Base-by-base conservation (phyloP, 1,284 basidiomycete species). In the Tylopilus orsonianus region DNA sequence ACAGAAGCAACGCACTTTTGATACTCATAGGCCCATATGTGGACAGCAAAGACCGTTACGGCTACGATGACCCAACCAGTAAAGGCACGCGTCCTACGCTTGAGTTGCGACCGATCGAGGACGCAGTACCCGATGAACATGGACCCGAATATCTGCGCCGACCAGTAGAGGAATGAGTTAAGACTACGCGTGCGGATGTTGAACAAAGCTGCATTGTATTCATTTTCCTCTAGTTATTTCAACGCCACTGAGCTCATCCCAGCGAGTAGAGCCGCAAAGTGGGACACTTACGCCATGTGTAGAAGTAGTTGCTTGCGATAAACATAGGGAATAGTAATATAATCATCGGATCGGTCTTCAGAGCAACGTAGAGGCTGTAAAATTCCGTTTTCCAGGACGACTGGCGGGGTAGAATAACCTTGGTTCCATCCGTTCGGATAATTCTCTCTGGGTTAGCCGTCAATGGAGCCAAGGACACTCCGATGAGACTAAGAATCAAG, bases 251-350 rank as follows among this genome's bases (percentile, higher is more conserved):
- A 49, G 37, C 24, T 56, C 26, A 29, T 41, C 23, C n/a, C 23
- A 16, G 10, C 7, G 45, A 41, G 16, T 2, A 33, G 16, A 8
- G 23, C 3, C 8, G 32, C 5, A 8, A 20, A 12, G 22, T 29
- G 16, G 23, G 13, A 34, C 18, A 49, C 66, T 50, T 34, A 68
- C 66, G 63, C 63, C 63, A 65, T 1, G 63, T 68, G 40, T 88
- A 87, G 65, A 88, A 88, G 78, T 85, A 90, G 64, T 89, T 89
- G 38, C 82, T 83, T 5, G 83, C 79, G 50, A 89, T 76, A 68
- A 84, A 85, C 77, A 85, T 80, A 8, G 83, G 82, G 68, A 84
- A 83, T 20, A 85, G 67, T 10, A 85, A 61, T 16, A 84, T 41
- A 47, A 85, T 75, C 64, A 74, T 66, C 0, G 82, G 82, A 56